A percentile compares a stretch with the other conserved stretches of the same genome.
These are phyloP conservation scores for Lycium barbarum DNA, from an alignment of 257 asterid genomes.

Conservation along the genomic window DNA sequence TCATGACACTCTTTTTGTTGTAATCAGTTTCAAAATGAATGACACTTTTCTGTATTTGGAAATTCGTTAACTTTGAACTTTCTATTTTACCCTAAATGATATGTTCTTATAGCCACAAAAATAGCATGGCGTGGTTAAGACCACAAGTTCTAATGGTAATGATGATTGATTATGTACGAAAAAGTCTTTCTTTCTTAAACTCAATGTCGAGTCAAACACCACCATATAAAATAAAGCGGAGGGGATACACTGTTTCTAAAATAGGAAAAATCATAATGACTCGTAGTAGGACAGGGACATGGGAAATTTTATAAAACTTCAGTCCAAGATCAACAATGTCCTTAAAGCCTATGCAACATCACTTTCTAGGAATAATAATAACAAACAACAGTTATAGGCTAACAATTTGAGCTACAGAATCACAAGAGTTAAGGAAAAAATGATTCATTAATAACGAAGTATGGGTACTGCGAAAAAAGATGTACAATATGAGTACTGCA, in stretches of 20 bases:
- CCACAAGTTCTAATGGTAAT: neutral
- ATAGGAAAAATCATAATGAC: neutral
- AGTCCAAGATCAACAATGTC: neutral
- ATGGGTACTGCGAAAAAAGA: conserved; percentile 12
- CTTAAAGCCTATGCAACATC: neutral
- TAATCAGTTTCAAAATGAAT: neutral
- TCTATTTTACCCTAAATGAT: neutral
- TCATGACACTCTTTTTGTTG: neutral
- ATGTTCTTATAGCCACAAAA: neutral
- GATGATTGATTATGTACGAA: neutral
- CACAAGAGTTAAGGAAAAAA: neutral
- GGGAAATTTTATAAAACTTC: neutral
- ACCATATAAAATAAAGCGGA: neutral
- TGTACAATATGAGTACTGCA: too few species aligned
- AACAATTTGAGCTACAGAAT: neutral
- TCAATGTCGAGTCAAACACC: neutral
- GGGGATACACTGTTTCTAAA: neutral
- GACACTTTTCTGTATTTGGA: neutral
- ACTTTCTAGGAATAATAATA: neutral
- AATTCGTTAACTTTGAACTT: neutral
- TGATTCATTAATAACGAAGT: conserved; percentile 3
- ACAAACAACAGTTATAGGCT: neutral
- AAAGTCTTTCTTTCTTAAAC: conserved; percentile 6
- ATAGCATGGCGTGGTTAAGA: neutral
- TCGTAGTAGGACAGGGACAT: neutral